These are phyloP conservation scores for Candida freyschussii DNA, from an alignment of 1,139 yeast species.

Conservation along the genomic window DNA sequence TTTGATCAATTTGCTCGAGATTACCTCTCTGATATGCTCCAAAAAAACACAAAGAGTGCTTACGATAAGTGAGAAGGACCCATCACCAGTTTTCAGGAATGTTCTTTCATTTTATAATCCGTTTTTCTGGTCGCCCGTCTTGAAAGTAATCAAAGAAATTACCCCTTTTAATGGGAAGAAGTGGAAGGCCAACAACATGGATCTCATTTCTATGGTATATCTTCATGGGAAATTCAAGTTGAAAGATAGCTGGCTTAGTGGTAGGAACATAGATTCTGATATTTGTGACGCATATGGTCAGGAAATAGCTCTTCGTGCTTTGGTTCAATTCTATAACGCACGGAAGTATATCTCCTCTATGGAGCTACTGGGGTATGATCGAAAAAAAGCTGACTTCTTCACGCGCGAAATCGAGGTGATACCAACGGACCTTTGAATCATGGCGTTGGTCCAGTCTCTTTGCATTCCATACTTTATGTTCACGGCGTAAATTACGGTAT, in stretches of 20 bases:
- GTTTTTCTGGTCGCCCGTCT: conserved; percentile 62
- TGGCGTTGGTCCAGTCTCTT: too few relatives aligned
- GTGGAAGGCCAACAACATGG: conserved; percentile 95
- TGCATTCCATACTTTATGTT: too few relatives aligned
- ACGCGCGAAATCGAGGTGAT: conserved; percentile 34
- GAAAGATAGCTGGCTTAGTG: conserved; percentile 81
- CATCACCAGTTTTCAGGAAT: conserved; percentile 43
- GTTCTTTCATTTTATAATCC: conserved; percentile 47
- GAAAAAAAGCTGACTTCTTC: conserved; percentile 35
- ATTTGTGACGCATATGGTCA: conserved; percentile 78
- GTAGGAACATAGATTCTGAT: conserved; percentile 72
- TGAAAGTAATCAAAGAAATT: conserved; percentile 70
- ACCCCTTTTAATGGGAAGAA: conserved; percentile 91
- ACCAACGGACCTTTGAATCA: conserved; percentile 3
- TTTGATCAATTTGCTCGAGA: conserved; percentile 40
- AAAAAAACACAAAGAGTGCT: conserved; percentile 51
- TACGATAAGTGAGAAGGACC: conserved; percentile 51
- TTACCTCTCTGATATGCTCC: conserved; percentile 41
- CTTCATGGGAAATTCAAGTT: conserved; percentile 66
- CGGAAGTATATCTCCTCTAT: conserved; percentile 49
- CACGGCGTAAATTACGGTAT: too few relatives aligned
- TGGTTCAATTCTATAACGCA: conserved; percentile 74
- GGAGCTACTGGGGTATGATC: conserved; percentile 51
- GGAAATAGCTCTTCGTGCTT: conserved; percentile 77
- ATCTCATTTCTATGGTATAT: conserved; percentile 81